phyloP scores from a whole-genome alignment of 768 basidiomycete genomes.

The Megacollybia marginata region DNA sequence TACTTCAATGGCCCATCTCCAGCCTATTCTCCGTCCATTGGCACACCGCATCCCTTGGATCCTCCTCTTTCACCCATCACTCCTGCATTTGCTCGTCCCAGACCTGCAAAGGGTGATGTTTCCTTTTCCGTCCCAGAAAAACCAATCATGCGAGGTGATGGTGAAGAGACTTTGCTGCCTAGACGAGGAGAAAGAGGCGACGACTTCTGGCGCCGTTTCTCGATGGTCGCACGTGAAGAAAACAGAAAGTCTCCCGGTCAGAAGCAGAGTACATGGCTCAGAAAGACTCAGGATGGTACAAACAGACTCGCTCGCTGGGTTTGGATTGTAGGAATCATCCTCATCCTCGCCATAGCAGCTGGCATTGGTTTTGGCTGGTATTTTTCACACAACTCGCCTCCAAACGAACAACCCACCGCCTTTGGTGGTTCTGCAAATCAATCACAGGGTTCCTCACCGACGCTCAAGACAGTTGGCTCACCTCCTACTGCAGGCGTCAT shows the following conservation, averaged over 20 bases:
- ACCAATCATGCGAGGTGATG: slow-evolving; percentile 60
- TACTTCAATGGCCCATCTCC: not conserved
- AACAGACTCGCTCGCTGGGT: slow-evolving; percentile 58
- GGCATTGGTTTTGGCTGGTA: slow-evolving; percentile 58
- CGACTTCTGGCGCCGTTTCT: slow-evolving; percentile 84
- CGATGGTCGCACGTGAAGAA: slow-evolving; percentile 73
- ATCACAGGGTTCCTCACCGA: slow-evolving; percentile 15
- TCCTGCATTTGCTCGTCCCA: slow-evolving; percentile 69
- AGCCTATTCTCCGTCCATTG: slow-evolving; percentile 20
- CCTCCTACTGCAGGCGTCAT: slow-evolving; percentile 17
- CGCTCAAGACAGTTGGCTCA: slow-evolving; percentile 9
- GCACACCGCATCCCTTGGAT: slow-evolving; percentile 64
- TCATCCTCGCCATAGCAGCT: slow-evolving; percentile 46
- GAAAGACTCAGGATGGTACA: slow-evolving; percentile 48
- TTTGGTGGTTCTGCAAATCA: slow-evolving; percentile 59
- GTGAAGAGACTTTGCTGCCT: slow-evolving; percentile 62
- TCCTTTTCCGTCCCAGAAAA: slow-evolving; percentile 35
- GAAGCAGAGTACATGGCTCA: slow-evolving; percentile 59
- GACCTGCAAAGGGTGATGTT: slow-evolving; percentile 44
- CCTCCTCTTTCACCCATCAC: slow-evolving; percentile 75
- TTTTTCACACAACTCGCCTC: slow-evolving; percentile 40
- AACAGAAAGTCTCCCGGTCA: slow-evolving; percentile 27
- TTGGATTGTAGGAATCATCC: slow-evolving; percentile 55
- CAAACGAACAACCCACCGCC: slow-evolving; percentile 47
- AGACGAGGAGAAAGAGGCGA: slow-evolving; percentile 68